Evolutionary conservation across 345 rosid genomes (phyloP).

Genomic region (Eucalyptus microcorys): DNA sequence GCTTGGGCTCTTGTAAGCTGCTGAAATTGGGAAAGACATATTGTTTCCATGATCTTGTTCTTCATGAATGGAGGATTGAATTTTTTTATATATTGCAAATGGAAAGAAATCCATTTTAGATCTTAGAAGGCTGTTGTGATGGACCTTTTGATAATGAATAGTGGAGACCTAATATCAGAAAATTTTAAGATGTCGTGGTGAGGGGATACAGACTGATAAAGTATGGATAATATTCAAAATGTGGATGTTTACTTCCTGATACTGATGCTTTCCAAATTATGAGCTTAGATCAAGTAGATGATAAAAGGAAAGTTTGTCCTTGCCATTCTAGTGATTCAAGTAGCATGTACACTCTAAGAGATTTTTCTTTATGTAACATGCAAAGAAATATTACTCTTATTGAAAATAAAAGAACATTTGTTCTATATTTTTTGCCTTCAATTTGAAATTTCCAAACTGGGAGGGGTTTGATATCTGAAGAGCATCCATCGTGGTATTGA

Average conservation of each 20-base stretch:
- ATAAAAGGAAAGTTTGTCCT: not conserved
- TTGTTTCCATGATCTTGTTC: not conserved
- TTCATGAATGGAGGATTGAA: not conserved
- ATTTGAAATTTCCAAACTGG: not conserved
- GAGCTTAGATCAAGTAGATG: not conserved
- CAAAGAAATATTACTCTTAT: not conserved
- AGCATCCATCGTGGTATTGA: not conserved
- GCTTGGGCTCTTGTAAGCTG: not conserved
- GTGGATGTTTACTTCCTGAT: not conserved
- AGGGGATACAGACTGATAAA: not conserved
- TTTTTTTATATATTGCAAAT: not conserved
- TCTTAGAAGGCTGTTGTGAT: not conserved
- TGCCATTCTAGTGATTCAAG: not conserved
- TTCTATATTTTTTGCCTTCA: not conserved
- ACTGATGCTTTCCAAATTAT: fast-evolving
- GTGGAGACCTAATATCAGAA: not conserved
- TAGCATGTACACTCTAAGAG: not conserved
- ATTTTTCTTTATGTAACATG: not conserved
- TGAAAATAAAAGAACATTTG: not conserved
- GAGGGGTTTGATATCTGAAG: not conserved
- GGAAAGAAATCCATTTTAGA: not conserved
- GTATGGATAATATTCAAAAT: not conserved
- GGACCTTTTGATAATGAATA: not conserved
- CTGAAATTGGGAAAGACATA: not conserved
- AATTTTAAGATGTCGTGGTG: not conserved